phyloP scores from a whole-genome alignment of 192 early-diverging fungal species.

The Umbelopsis isabellina region DNA sequence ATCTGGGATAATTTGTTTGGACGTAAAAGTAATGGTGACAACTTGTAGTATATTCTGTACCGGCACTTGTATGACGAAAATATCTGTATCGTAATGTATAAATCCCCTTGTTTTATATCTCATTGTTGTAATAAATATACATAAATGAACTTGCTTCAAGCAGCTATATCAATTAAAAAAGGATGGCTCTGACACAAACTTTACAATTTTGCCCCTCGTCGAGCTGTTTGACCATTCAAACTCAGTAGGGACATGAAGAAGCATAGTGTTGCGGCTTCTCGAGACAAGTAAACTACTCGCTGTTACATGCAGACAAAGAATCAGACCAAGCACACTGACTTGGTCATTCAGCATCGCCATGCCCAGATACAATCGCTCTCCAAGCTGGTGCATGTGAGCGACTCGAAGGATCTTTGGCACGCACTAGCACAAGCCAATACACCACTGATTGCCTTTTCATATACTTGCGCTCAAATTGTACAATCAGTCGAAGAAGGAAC shows the following conservation, averaged over 20 bases:
- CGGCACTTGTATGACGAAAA: background rate
- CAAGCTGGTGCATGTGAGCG: background rate
- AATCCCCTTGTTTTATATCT: too few species aligned
- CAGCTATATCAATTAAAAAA: too few species aligned
- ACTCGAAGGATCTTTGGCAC: background rate
- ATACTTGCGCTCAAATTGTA: conserved; percentile 2
- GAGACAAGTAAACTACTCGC: background rate
- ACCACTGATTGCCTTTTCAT: conserved; percentile 3
- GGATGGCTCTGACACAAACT: too few species aligned
- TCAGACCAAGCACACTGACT: background rate
- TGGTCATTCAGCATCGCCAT: conserved; percentile 18
- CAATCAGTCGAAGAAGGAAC: background rate
- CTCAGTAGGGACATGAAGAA: background rate
- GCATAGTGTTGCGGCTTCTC: background rate
- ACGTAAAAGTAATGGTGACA: background rate
- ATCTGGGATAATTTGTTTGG: conserved; percentile 13
- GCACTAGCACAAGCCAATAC: background rate
- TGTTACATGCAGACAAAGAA: background rate
- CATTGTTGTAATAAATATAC: too few species aligned
- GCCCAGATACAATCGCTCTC: conserved; percentile 9
- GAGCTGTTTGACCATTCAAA: background rate
- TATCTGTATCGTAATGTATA: too few species aligned
- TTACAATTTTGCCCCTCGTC: too few species aligned
- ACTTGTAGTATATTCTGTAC: background rate
- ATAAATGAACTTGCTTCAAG: too few species aligned